phyloP scores from a whole-genome alignment of 805 yeast genomes.

The Lachancea kluyveri region DNA sequence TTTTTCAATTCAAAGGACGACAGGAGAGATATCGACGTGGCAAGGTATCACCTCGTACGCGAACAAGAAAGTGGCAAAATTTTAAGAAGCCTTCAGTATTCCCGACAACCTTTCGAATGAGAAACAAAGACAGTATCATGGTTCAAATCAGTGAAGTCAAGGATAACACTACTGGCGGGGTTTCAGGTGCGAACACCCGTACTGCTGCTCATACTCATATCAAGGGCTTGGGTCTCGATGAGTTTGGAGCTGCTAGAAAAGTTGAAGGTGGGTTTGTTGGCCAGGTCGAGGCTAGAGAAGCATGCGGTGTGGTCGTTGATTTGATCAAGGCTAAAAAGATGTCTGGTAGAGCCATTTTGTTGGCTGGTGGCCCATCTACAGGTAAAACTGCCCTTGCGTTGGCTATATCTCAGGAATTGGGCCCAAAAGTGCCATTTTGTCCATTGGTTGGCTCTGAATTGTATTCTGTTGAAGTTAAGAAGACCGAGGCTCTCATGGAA shows the following conservation, averaged over 20 bases:
- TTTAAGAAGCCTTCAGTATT: no score
- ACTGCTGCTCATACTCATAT: constrained; percentile 97
- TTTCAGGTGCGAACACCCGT: constrained; percentile 32
- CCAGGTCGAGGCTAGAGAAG: constrained; percentile 70
- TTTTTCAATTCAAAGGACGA: no score
- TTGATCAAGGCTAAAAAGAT: constrained; percentile 85
- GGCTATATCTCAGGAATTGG: constrained; percentile 93
- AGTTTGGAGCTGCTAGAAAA: constrained; percentile 74
- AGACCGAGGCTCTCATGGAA: constrained; percentile 94
- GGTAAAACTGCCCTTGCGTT: constrained; percentile 97
- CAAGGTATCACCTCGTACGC: no score
- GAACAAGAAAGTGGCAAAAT: no score
- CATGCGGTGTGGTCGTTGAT: constrained; percentile 93
- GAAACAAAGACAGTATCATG: constrained; percentile 35
- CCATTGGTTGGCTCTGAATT: constrained; percentile 95
- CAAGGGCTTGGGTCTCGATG: constrained; percentile 91
- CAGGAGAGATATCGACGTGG: no score
- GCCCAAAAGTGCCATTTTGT: constrained; percentile 96
- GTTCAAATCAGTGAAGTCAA: constrained; percentile 75
- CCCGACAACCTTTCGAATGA: no score
- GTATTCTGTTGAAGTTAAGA: constrained; percentile 93
- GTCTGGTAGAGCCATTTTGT: constrained; percentile 91
- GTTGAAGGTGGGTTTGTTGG: constrained; percentile 85
- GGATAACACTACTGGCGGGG: constrained; percentile 36
- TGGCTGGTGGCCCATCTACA: constrained; percentile 98